Conservation (phyloP, 1,284 basidiomycete genomes). For the Gymnopus androsaceus region DNA sequence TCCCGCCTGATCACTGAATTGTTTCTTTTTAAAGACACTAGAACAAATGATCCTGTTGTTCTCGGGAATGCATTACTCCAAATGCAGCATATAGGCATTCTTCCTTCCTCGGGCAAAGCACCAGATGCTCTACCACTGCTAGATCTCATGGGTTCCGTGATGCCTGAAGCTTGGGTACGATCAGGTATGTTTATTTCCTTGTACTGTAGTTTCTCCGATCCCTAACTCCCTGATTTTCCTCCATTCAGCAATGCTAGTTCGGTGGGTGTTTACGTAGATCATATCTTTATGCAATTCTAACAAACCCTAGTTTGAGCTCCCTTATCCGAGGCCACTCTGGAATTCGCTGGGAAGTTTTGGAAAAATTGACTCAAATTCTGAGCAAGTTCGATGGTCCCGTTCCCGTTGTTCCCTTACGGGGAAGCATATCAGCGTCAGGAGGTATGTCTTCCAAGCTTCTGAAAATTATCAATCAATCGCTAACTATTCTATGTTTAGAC, state of each 20-base stretch:
- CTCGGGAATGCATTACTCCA: slow-evolving; percentile 79
- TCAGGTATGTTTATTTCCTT: slow-evolving; percentile 84
- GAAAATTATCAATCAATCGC: slow-evolving; percentile 12
- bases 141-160: slow-evolving; percentile 68
- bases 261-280: too few species aligned
- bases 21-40: too few species aligned
- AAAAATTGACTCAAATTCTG: slow-evolving; percentile 78
- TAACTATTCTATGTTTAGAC: slow-evolving; percentile 46
- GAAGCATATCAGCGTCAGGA: slow-evolving; percentile 83
- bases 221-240: slow-evolving; percentile 82
- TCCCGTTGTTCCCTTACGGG: slow-evolving; percentile 82
- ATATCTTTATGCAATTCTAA: too few species aligned
- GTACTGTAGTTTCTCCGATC: too few species aligned
- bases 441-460: slow-evolving; percentile 41
- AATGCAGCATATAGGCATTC: slow-evolving; percentile 75
- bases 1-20: too few species aligned
- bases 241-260: too few species aligned
- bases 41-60: slow-evolving; percentile 57
- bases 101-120: slow-evolving; percentile 49
- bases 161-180: slow-evolving; percentile 91
- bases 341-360: slow-evolving; percentile 78
- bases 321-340: slow-evolving; percentile 88
- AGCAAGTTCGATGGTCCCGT: slow-evolving; percentile 74
- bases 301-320: slow-evolving; percentile 69
- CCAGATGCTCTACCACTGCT: slow-evolving; percentile 59